Base-by-base conservation (phyloP, 2,329 filamentous ascomycete genomes). In the Cytospora paraplurivora region DNA sequence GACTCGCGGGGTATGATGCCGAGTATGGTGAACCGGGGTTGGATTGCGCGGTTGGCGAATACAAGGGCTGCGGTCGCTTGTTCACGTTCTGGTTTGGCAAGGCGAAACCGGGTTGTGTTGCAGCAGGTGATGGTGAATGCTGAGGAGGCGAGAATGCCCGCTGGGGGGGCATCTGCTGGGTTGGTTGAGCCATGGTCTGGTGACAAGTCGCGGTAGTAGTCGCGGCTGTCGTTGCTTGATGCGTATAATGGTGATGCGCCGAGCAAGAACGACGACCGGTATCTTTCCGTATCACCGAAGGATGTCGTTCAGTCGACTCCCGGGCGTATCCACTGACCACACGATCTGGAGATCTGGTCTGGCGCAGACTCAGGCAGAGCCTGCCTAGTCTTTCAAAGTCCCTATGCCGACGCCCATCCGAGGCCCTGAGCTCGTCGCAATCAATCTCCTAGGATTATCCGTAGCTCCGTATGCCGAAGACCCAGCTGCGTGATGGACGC, bases 81-180 rank as follows among this genome's bases (percentile, higher is more conserved):
- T 17, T 47, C 32, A 49, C n/a, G 11, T 55, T 61, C 3, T 49
- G 52, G 41, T n/a, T 55, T 37, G 68, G 81, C 84, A 69, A 82
- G 76, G 84, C 65, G 75, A 76, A 89, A 59, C 76, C 77, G 17
- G 81, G 77, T 67, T 84, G 82, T 37, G 82, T 79, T 27, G 82
- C 78, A 56, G 80, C 83, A 52, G 88, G 87, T 32, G 88, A 88
- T 32, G 87, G 82, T 41, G 83, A 82, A 56, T 82, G 82, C 63
- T 85, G 87, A 35, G 84, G 82, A 68, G 86, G 86, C 66, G 87
- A 88, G 75, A 85, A 91, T 60, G 81, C 77, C 68, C 82, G 81
- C 62, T 38, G n/a, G 10, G 82, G 80, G 58, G 82, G 78, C 68
- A 75, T 73, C 74, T 76, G 75, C 60, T 68, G 72, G 69, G 58